Conservation (phyloP, 2,329 filamentous ascomycete genomes). For the Aspergillus oerlinghausenensis region DNA sequence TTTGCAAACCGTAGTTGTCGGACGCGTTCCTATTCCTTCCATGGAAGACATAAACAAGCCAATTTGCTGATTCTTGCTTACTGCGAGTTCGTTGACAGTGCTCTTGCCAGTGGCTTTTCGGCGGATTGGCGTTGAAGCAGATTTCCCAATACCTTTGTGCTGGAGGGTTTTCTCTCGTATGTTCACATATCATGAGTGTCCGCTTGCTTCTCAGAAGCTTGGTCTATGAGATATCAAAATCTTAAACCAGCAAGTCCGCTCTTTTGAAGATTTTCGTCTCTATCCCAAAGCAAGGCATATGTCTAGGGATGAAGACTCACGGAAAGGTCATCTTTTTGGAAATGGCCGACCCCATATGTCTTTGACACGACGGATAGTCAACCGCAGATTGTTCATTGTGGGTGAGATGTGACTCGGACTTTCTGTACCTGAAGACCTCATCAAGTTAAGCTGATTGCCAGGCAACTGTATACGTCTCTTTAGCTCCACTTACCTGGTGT, state of each 20-base stretch:
- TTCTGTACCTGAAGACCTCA: background rate
- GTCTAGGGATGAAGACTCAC: background rate
- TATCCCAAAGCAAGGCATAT: background rate
- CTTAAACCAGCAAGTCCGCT: background rate
- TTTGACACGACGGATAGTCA: background rate
- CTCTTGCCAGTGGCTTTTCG: background rate
- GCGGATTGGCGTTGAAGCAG: background rate
- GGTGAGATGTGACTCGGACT: background rate
- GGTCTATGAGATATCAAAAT: background rate
- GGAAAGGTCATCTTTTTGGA: background rate
- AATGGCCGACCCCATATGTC: background rate
- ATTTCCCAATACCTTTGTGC: background rate
- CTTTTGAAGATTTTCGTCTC: background rate
- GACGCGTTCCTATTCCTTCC: too few relatives aligned
- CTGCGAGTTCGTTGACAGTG: background rate
- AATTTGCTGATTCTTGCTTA: background rate
- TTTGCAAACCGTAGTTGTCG: background rate
- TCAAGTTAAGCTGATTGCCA: background rate
- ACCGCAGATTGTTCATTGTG: background rate
- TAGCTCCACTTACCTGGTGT: background rate
- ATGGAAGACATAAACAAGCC: too few relatives aligned
- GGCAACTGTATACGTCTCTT: background rate
- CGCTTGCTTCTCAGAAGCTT: background rate
- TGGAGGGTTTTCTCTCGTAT: background rate
- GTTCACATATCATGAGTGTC: background rate